phyloP scores from a whole-genome alignment of 352 stramenopile genomes.

The Phytophthora fragariaefolia region DNA sequence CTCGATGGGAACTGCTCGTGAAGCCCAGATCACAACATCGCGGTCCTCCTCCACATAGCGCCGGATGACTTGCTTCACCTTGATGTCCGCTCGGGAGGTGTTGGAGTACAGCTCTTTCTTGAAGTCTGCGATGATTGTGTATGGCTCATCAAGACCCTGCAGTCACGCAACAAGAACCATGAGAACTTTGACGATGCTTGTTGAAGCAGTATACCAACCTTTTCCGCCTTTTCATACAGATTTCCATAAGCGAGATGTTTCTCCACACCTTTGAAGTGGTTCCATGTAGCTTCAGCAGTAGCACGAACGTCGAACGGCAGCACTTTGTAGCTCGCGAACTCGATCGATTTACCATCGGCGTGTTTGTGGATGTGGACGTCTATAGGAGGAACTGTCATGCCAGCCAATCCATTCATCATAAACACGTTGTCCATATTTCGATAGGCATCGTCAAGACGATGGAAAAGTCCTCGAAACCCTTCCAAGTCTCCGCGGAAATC shows the following conservation, averaged over 20 bases:
- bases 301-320: conserved; percentile 30
- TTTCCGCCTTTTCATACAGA: conserved; percentile 37
- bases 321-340: conserved; percentile 37
- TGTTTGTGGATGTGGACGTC: conserved; percentile 28
- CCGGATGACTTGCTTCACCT: conserved; percentile 56
- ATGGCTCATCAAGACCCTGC: conserved; percentile 33
- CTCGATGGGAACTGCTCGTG: conserved; percentile 45
- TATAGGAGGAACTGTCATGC: conserved; percentile 13
- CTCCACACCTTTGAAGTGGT: conserved; percentile 35
- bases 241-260: conserved; percentile 32
- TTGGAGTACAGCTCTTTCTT: conserved; percentile 50
- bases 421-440: conserved; percentile 29
- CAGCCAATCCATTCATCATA: conserved; percentile 25
- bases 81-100: conserved; percentile 48
- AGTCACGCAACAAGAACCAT: background rate
- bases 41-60: conserved; percentile 55
- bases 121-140: conserved; percentile 60
- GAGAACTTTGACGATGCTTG: no score
- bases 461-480: conserved; percentile 31
- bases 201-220: conserved; percentile 25
- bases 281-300: conserved; percentile 28
- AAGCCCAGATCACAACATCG: conserved; percentile 50
- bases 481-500: conserved; percentile 23
- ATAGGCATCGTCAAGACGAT: conserved; percentile 23
- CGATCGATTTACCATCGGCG: conserved; percentile 18